Evolutionary conservation across 2,329 filamentous ascomycete species (phyloP).

Genomic region (Anisogramma anomala): DNA sequence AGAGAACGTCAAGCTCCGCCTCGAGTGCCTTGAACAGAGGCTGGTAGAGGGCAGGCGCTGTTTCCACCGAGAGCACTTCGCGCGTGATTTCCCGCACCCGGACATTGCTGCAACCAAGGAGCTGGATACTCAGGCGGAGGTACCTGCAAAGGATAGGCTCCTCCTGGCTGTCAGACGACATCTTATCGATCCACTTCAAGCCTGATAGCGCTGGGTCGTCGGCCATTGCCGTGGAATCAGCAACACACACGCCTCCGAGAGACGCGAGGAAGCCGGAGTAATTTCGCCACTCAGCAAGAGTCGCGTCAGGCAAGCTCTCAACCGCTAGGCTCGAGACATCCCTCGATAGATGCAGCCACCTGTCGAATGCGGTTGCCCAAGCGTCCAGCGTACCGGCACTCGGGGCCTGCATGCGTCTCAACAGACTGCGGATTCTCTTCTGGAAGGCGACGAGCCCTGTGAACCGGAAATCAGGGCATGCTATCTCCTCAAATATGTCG

Average conservation of each 20-base stretch:
- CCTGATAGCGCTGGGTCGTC: constrained; percentile 48
- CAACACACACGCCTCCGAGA: constrained; percentile 52
- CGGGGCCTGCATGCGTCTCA: constrained; percentile 50
- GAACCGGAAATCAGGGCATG: constrained; percentile 52
- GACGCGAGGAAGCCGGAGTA: constrained; percentile 58
- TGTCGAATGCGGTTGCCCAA: constrained; percentile 55
- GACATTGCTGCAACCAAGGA: constrained; percentile 52
- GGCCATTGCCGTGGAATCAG: constrained; percentile 42
- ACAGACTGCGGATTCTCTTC: constrained; percentile 48
- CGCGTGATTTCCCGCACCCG: constrained; percentile 55
- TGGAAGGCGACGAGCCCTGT: constrained; percentile 61
- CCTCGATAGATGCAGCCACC: constrained; percentile 53
- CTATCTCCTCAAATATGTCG: constrained; percentile 49
- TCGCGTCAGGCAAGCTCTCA: constrained; percentile 43
- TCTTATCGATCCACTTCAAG: constrained; percentile 52
- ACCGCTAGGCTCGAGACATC: constrained; percentile 44
- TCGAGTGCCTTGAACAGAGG: constrained; percentile 55
- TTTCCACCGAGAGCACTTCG: constrained; percentile 54
- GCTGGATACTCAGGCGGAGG: constrained; percentile 51
- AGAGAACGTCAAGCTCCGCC: constrained; percentile 50
- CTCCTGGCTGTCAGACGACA: constrained; percentile 47
- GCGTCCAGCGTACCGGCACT: constrained; percentile 55
- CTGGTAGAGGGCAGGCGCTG: constrained; percentile 49
- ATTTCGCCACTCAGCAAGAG: constrained; percentile 55
- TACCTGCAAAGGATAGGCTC: constrained; percentile 50